Evolutionary conservation across 1,139 yeast species (phyloP).

Genomic region (Meyerozyma elateridarum): DNA sequence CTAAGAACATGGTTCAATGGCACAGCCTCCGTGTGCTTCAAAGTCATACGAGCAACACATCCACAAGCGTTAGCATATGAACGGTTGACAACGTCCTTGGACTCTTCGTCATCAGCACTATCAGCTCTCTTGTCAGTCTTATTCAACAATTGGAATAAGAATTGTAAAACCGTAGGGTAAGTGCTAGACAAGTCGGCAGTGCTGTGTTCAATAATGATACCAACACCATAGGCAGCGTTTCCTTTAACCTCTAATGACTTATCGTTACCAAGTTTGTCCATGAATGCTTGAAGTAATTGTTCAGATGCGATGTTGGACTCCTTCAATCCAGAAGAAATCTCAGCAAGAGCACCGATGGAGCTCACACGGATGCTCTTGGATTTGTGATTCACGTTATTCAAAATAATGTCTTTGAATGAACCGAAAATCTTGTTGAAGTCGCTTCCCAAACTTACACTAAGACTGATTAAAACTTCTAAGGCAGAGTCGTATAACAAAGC

Average conservation of each 20-base stretch:
- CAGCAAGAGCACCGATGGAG: conserved; percentile 88
- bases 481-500: conserved; percentile 81
- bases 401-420: conserved; percentile 65
- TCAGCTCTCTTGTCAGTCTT: conserved; percentile 71
- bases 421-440: conserved; percentile 71
- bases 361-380: conserved; percentile 74
- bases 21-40: conserved; percentile 65
- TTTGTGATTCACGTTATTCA: conserved; percentile 57
- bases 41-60: conserved; percentile 88
- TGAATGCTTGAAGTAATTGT: conserved; percentile 67
- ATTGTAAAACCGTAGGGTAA: conserved; percentile 67
- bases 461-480: conserved; percentile 74
- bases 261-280: conserved; percentile 67
- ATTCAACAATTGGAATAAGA: conserved; percentile 72
- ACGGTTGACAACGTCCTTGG: conserved; percentile 76
- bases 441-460: conserved; percentile 69
- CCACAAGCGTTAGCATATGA: conserved; percentile 95
- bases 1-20: conserved; percentile 81
- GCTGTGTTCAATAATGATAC: conserved; percentile 66
- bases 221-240: conserved; percentile 95
- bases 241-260: conserved; percentile 87
- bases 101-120: conserved; percentile 68
- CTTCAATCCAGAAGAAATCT: conserved; percentile 75
- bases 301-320: conserved; percentile 60
- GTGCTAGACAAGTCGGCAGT: conserved; percentile 54